Conservation (phyloP, 768 basidiomycete species). For the Botryobasidium botryosum region DNA sequence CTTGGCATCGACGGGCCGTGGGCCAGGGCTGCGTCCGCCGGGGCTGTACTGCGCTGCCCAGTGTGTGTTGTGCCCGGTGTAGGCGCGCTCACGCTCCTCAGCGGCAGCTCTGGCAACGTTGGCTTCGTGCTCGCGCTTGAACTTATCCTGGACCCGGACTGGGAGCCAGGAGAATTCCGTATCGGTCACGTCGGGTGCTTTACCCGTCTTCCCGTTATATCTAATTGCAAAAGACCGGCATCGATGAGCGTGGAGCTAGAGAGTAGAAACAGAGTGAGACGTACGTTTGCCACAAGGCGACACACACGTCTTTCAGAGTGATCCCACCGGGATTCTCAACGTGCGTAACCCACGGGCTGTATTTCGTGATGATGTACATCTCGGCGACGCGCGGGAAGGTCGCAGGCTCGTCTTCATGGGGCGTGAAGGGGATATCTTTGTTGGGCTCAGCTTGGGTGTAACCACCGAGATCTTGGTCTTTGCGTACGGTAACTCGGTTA, state of each 20-base stretch:
- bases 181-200: too few species aligned
- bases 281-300: constrained; percentile 59
- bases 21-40: too few species aligned
- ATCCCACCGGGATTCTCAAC: constrained; percentile 57
- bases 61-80: too few species aligned
- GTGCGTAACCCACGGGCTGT: constrained; percentile 57
- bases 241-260: constrained; percentile 1
- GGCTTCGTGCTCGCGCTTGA: too few species aligned
- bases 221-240: constrained; percentile 1
- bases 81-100: too few species aligned
- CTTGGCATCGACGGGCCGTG: too few species aligned
- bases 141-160: constrained; percentile 48
- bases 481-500: too few species aligned
- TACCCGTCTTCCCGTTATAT: too few species aligned
- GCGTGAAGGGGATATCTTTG: constrained; percentile 1
- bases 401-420: constrained; percentile 9
- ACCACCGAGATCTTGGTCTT: constrained; percentile 10
- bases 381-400: constrained; percentile 11
- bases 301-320: constrained; percentile 59
- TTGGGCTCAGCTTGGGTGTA: not conserved
- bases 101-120: too few species aligned
- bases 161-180: constrained; percentile 44
- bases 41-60: too few species aligned
- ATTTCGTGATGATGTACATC: constrained; percentile 10
- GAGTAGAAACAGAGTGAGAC: constrained; percentile 16